These are phyloP conservation scores for Melampsora americana DNA, from an alignment of 1,284 basidiomycete genomes.

Conservation along the genomic window DNA sequence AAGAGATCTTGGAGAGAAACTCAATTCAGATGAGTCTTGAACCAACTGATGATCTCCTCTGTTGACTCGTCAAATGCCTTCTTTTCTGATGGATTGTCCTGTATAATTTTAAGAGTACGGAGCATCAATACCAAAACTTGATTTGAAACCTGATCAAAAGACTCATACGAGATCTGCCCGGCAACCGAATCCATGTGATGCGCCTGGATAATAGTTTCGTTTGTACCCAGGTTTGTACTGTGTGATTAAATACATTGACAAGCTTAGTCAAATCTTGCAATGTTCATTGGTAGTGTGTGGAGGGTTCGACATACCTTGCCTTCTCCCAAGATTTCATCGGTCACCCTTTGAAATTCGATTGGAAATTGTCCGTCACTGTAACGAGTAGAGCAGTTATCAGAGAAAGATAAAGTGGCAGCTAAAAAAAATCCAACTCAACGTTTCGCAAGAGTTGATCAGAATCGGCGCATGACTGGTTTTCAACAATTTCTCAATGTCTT, in stretches of 20 bases:
- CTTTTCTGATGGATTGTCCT: constrained; percentile 22
- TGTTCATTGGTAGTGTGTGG: no score
- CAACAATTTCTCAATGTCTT: constrained; percentile 8
- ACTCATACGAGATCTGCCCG: constrained; percentile 26
- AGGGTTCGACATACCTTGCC: constrained; percentile 17
- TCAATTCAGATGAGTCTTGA: constrained; percentile 12
- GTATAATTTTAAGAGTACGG: not conserved
- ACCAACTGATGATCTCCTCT: constrained; percentile 31
- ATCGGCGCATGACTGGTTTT: constrained; percentile 19
- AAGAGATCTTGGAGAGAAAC: no score
- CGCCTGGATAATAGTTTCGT: constrained; percentile 19
- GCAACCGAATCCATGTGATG: constrained; percentile 30
- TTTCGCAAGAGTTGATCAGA: constrained; percentile 30
- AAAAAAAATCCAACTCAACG: constrained; percentile 14
- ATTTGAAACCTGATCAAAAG: constrained; percentile 2
- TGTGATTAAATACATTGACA: not conserved
- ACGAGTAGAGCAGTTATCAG: not conserved
- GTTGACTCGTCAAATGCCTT: constrained; percentile 29
- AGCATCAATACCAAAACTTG: not conserved
- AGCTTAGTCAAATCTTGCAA: not conserved
- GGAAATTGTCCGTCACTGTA: constrained; percentile 26
- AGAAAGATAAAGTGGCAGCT: not conserved
- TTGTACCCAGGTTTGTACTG: constrained; percentile 43
- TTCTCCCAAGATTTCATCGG: constrained; percentile 34
- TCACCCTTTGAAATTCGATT: constrained; percentile 8